Base-by-base conservation (phyloP, 495 filamentous ascomycete genomes). In the Podospora pseudoanserina region DNA sequence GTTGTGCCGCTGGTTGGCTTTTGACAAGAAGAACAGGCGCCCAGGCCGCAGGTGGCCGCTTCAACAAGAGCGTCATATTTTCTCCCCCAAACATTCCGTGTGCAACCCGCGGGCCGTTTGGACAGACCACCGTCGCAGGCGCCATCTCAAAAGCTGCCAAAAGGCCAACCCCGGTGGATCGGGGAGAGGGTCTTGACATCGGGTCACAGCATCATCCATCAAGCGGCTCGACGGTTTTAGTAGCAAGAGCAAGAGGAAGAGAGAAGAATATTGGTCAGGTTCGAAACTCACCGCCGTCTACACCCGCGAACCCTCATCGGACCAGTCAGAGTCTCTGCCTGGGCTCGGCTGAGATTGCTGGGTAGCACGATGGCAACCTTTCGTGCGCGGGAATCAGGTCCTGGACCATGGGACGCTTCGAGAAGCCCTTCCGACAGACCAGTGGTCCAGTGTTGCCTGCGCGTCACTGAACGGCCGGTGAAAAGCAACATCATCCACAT, bases 351-450 rank as follows among this genome's bases (percentile, higher is more conserved):
- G 44, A 74, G 70, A 72, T 72, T 72, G 68, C 58, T 64, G 64
- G 65, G 67, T 72, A 69, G n/a, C 65, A 74, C 71, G 65, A 72
- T 70, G 72, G 60, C 64, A 66, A 59, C 68, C 60, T 23, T 23
- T 65, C 63, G 60, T 70, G 64, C 69, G 49, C 69, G 63, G 63
- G 72, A 69, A 63, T 65, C 62, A 69, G 64, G n/a, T 58, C 32
- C 63, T 67, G 66, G 59, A 66, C 68, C 71, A 67, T 67, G 65
- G 69, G 60, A 30, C 60, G 59, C 30, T 63, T 39, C 16, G 27
- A 28, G n/a, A 20, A 44, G 19, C 55, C 55, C 55, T 9, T 58
- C 55, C 19, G 23, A 26, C 55, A 4, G 23, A 58, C 55, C 55
- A 58, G 55, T 26, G 18, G n/a, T n/a, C 9, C 55, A 19, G 18